Evolutionary conservation across 768 basidiomycete species (phyloP).

Genomic region (Phlebiopsis flavidoalba): DNA sequence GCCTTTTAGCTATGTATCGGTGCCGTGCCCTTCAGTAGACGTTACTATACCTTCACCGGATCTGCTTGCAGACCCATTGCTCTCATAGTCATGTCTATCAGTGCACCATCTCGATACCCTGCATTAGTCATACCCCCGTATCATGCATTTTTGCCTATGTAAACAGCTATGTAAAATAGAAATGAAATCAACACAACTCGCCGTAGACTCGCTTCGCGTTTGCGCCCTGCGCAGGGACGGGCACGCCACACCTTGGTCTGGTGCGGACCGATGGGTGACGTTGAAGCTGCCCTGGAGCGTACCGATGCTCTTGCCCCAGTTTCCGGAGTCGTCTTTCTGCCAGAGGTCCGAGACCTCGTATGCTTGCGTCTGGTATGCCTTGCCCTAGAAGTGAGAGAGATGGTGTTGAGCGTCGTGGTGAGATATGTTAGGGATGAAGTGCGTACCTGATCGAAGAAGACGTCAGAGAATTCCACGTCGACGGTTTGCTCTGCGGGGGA

Average conservation of each 20-base stretch:
- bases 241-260: constrained; percentile 28
- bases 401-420: background rate
- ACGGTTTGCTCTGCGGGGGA: constrained; percentile 25
- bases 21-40: background rate
- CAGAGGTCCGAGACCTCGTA: constrained; percentile 30
- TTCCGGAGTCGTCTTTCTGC: constrained; percentile 24
- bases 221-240: constrained; percentile 13
- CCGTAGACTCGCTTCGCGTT: background rate
- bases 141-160: background rate
- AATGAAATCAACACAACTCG: constrained; percentile 2
- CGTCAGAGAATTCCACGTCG: constrained; percentile 25
- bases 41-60: background rate
- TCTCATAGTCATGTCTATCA: background rate
- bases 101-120: background rate
- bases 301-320: constrained; percentile 24
- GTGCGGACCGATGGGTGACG: constrained; percentile 24
- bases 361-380: constrained; percentile 17
- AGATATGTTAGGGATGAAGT: background rate
- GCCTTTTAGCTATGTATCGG: background rate
- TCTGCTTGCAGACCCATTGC: background rate
- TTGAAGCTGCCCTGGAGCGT: constrained; percentile 18
- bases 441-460: constrained; percentile 30
- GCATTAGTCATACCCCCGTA: background rate
- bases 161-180: background rate
- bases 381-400: constrained; percentile 16